Conservation (phyloP, 495 filamentous ascomycete genomes). For the Aspergillus cavernicola region DNA sequence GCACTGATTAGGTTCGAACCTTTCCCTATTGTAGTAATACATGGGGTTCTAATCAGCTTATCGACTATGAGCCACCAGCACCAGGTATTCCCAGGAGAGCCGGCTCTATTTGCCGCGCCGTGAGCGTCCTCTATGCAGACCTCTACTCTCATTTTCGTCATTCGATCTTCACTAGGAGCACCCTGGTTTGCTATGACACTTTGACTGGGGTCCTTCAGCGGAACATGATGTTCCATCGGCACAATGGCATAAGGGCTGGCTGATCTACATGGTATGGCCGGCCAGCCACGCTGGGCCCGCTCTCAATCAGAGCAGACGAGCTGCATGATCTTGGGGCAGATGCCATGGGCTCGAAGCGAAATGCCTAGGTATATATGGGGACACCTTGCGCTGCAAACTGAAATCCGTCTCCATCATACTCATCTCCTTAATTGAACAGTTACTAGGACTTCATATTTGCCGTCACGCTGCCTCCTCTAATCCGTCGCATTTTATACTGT, state of each 20-base stretch:
- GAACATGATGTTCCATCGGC: neutral
- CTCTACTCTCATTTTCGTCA: neutral
- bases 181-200: neutral
- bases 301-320: too few species aligned
- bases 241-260: neutral
- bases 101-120: neutral
- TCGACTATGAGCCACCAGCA: too few species aligned
- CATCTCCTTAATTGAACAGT: too few species aligned
- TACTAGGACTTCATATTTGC: neutral
- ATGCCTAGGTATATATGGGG: conserved; percentile 5
- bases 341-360: too few species aligned
- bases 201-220: neutral
- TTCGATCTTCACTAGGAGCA: neutral
- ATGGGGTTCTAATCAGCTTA: too few species aligned
- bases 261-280: neutral
- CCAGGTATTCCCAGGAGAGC: too few species aligned
- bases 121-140: neutral
- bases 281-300: neutral
- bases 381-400: neutral
- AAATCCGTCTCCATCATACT: neutral
- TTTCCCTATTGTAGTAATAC: too few species aligned
- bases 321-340: too few species aligned
- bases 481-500: neutral
- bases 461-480: neutral
- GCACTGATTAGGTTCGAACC: neutral